Percentiles rank a stretch among this genome's conserved stretches.
phyloP scores from a whole-genome alignment of 768 basidiomycete genomes.

The Tulasnella sp. region DNA sequence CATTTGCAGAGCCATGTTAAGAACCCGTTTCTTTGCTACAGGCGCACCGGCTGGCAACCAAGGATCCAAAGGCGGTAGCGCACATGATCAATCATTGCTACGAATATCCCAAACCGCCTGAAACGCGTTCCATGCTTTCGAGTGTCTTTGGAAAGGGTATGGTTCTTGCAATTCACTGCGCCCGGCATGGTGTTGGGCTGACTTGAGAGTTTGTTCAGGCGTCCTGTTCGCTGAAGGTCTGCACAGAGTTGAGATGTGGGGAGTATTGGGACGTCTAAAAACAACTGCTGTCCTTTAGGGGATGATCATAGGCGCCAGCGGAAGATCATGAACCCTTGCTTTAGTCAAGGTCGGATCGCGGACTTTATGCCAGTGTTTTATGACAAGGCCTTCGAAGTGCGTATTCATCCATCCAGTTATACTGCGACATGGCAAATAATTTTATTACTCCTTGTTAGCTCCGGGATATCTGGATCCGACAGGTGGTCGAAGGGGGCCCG shows the following conservation, averaged over 20 bases:
- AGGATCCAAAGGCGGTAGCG: slow-evolving; percentile 10
- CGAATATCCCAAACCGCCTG: slow-evolving; percentile 15
- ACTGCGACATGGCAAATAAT: not conserved
- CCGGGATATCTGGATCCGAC: slow-evolving; percentile 14
- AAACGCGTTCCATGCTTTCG: not conserved
- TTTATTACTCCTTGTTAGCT: not conserved
- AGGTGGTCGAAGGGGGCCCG: not conserved
- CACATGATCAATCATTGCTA: slow-evolving; percentile 20
- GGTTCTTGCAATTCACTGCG: not conserved
- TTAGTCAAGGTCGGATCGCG: slow-evolving; percentile 56
- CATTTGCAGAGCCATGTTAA: not conserved
- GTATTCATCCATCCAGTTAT: not conserved
- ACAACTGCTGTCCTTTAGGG: not conserved
- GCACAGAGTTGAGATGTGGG: not conserved
- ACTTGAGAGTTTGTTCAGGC: not conserved
- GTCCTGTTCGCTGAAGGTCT: slow-evolving; percentile 23
- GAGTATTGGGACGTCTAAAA: not conserved
- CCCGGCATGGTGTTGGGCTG: not conserved
- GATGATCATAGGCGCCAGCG: slow-evolving; percentile 22
- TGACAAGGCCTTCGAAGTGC: slow-evolving; percentile 52
- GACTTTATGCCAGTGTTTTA: slow-evolving; percentile 56
- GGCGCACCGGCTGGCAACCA: slow-evolving; percentile 13
- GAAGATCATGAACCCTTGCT: slow-evolving; percentile 51
- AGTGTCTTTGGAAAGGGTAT: slow-evolving; percentile 18
- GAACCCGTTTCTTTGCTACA: not conserved